Percentiles rank a stretch among this genome's conserved stretches.
Evolutionary conservation across 2,329 filamentous ascomycete species (phyloP).

Genomic region (Alternaria gaisen): DNA sequence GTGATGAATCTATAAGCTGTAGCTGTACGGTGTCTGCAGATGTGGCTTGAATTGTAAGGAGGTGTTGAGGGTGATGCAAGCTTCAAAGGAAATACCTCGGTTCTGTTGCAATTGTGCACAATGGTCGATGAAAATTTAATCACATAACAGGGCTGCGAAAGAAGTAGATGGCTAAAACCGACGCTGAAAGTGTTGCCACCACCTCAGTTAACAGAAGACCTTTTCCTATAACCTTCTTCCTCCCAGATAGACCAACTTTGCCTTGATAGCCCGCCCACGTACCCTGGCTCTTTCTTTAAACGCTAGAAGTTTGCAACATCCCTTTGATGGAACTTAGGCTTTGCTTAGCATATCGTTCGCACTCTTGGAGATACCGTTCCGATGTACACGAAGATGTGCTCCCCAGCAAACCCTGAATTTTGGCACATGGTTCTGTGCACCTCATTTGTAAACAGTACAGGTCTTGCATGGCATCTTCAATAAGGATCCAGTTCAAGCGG

Average conservation of each 20-base stretch:
- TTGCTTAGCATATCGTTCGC: slow-evolving; percentile 17
- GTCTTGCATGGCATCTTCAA: slow-evolving; percentile 14
- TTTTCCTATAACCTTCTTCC: not conserved
- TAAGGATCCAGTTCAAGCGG: slow-evolving; percentile 13
- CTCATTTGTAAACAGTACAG: slow-evolving; percentile 15
- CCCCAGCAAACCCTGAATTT: slow-evolving; percentile 11
- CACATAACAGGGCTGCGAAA: not conserved
- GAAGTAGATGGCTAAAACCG: not conserved
- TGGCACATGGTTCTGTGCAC: slow-evolving; percentile 11
- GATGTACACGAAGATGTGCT: slow-evolving; percentile 15
- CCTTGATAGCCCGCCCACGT: slow-evolving; percentile 15
- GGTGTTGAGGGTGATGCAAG: not conserved
- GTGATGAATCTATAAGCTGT: not conserved
- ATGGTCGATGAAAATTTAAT: not conserved
- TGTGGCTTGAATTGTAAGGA: not conserved
- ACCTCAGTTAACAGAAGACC: slow-evolving; percentile 3
- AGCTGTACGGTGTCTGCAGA: not conserved
- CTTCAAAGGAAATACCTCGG: not conserved
- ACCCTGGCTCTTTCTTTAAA: slow-evolving; percentile 11
- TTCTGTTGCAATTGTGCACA: not conserved
- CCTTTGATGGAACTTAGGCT: slow-evolving; percentile 14
- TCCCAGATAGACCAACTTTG: not conserved
- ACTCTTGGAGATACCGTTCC: slow-evolving; percentile 14
- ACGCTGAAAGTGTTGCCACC: not conserved
- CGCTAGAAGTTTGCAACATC: slow-evolving; percentile 15